phyloP scores from a whole-genome alignment of 2,329 filamentous ascomycete genomes.

The Colletotrichum liriopes region DNA sequence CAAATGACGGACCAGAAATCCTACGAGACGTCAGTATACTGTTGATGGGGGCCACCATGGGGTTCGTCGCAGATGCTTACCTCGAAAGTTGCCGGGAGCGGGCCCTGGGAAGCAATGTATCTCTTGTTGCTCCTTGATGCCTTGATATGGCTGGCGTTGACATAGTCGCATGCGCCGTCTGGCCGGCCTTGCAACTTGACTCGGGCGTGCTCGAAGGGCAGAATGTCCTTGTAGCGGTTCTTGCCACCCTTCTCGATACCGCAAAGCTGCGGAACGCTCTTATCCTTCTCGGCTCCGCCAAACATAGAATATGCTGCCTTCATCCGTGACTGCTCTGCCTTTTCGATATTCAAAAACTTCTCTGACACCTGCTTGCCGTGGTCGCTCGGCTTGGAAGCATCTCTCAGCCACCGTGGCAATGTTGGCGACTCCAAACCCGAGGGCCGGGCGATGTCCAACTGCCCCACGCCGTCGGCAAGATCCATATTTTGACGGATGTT shows the following conservation, averaged over 20 bases:
- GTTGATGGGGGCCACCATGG: background rate
- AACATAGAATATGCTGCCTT: slow-evolving; percentile 77
- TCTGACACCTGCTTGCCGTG: slow-evolving; percentile 86
- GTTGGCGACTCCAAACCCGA: slow-evolving; percentile 61
- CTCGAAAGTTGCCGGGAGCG: slow-evolving; percentile 91
- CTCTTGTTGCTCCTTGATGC: slow-evolving; percentile 87
- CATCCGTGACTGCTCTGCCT: slow-evolving; percentile 92
- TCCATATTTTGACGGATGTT: slow-evolving; percentile 99
- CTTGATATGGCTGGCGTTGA: slow-evolving; percentile 93
- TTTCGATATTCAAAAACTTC: slow-evolving; percentile 87
- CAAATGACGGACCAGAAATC: slow-evolving; percentile 99
- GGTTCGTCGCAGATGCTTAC: slow-evolving; percentile 65
- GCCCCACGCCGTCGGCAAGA: slow-evolving; percentile 91
- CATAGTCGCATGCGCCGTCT: slow-evolving; percentile 86
- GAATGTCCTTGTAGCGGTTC: slow-evolving; percentile 98
- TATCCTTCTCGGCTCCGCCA: slow-evolving; percentile 49
- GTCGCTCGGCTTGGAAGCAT: slow-evolving; percentile 77
- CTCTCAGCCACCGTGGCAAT: slow-evolving; percentile 84
- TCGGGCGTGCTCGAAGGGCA: slow-evolving; percentile 94
- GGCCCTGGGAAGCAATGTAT: slow-evolving; percentile 96
- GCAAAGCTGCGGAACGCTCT: slow-evolving; percentile 74
- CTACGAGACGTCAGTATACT: slow-evolving; percentile 59
- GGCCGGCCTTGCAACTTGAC: slow-evolving; percentile 82
- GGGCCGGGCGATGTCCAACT: slow-evolving; percentile 73
- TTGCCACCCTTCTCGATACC: slow-evolving; percentile 96